Evolutionary conservation across 2,329 filamentous ascomycete species (phyloP), one percentile per base, ranked within the genome.

Genomic region (Sporothrix brasiliensis): DNA sequence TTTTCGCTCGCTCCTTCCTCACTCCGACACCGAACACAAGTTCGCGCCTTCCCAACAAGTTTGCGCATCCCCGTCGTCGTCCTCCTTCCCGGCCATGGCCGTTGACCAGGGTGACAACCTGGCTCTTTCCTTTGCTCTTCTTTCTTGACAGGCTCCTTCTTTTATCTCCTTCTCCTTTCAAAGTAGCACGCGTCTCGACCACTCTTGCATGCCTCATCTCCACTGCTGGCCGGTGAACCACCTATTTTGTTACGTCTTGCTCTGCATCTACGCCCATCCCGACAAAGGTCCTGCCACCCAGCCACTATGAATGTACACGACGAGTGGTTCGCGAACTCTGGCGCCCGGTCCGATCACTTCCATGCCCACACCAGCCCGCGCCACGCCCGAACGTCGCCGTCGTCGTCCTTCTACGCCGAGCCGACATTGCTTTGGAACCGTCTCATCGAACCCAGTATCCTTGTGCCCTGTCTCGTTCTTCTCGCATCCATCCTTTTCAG

Each of bases 281-380:
- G 71, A 69, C 70, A 50, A 54, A 63, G 71, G 50, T 19, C 50
- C 54, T 27, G 65, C 69, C 24, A 27, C 30, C 14, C 21, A 13
- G 41, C 21, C 49, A 61, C 16, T 74, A 83, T 83, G 81, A 80
- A 76, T 77, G 77, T 78, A 72, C 76, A 79, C 73, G 76, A 75
- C 65, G 70, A 70, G 41, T 75, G 76, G 73, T 70, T 76, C 56
- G 71, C 76, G 34, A 76, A 75, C 14, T 65, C 63, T n/a, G 70
- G 73, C 68, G 63, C 53, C 53, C 44, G 53, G 73, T 76, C 76
- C 69, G 72, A 76, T 74, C 75, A 79, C 71, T 74, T 73, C 72
- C 75, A 75, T 70, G 70, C 74, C 65, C 71, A 76, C 69, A 73
- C 74, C 44, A 52, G 69, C 16, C 70, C 73, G n/a, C 27, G 21